These are phyloP conservation scores for Davidsoniella neocaledoniae DNA, from an alignment of 2,329 filamentous ascomycete genomes.

Conservation along the genomic window DNA sequence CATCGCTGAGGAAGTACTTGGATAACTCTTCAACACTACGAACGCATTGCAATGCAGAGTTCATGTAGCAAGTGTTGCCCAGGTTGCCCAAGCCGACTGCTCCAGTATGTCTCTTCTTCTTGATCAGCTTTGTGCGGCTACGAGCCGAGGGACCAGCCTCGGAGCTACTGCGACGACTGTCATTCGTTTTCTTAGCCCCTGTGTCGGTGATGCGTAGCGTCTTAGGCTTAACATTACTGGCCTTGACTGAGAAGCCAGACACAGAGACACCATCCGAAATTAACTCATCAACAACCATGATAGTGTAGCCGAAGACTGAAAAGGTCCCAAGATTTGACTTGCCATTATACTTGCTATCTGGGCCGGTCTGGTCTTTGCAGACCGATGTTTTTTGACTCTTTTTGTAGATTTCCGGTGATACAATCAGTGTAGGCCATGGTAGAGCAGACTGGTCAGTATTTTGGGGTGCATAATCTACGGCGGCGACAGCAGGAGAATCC, in stretches of 20 bases:
- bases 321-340: constrained; percentile 45
- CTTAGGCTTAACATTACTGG: constrained; percentile 2
- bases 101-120: constrained; percentile 53
- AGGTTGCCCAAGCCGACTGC: constrained; percentile 76
- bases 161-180: constrained; percentile 50
- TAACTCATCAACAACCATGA: constrained; percentile 71
- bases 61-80: constrained; percentile 99
- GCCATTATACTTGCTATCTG: constrained; percentile 64
- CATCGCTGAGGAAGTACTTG: constrained; percentile 67
- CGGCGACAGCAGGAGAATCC: constrained; percentile 24
- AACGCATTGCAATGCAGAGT: constrained; percentile 88
- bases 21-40: constrained; percentile 86
- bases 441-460: constrained; percentile 15
- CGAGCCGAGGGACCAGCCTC: constrained; percentile 47
- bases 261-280: constrained; percentile 42
- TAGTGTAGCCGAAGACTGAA: constrained; percentile 54
- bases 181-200: constrained; percentile 9
- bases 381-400: constrained; percentile 9
- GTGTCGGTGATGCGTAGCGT: constrained; percentile 13
- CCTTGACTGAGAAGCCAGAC: neutral
- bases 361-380: constrained; percentile 43
- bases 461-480: constrained; percentile 23
- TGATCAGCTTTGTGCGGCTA: constrained; percentile 52
- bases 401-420: constrained; percentile 7
- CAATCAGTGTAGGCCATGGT: constrained; percentile 7